Conservation (phyloP, 306 rosid genomes). For the Vicia villosa region DNA sequence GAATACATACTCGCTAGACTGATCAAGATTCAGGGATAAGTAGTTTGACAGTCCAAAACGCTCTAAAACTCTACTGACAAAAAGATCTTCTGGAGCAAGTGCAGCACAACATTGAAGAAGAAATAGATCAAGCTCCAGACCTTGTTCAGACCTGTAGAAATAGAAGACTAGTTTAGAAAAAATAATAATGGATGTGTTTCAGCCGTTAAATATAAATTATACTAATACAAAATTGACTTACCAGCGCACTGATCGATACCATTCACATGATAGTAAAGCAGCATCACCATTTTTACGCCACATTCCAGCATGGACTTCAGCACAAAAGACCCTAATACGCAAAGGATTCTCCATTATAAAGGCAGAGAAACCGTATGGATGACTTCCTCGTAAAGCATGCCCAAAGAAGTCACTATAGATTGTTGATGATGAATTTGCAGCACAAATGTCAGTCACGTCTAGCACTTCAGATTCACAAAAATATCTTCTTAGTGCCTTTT, state of each 20-base stretch:
- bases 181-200: slow-evolving; percentile 7
- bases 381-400: slow-evolving; percentile 74
- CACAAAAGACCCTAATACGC: slow-evolving; percentile 92
- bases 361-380: slow-evolving; percentile 91
- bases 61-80: slow-evolving; percentile 72
- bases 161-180: slow-evolving; percentile 26
- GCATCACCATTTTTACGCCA: slow-evolving; percentile 95
- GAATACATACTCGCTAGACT: slow-evolving; percentile 67
- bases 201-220: slow-evolving; percentile 28
- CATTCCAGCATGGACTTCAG: slow-evolving; percentile 94
- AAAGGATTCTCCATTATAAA: slow-evolving; percentile 95
- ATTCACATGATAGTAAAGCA: slow-evolving; percentile 76
- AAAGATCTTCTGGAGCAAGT: slow-evolving; percentile 83
- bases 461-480: slow-evolving; percentile 61
- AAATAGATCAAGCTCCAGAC: slow-evolving; percentile 92
- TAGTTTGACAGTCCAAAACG: slow-evolving; percentile 80
- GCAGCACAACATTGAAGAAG: slow-evolving; percentile 97
- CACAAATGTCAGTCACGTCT: slow-evolving; percentile 45
- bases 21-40: slow-evolving; percentile 67
- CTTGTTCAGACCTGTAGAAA: slow-evolving; percentile 87
- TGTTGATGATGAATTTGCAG: slow-evolving; percentile 45
- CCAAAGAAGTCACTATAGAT: slow-evolving; percentile 65
- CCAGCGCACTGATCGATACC: slow-evolving; percentile 86
- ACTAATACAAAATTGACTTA: slow-evolving; percentile 49
- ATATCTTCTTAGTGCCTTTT: slow-evolving; percentile 67